Evolutionary conservation across 345 rosid species (phyloP).

Genomic region (Noccaea bulbosa): DNA sequence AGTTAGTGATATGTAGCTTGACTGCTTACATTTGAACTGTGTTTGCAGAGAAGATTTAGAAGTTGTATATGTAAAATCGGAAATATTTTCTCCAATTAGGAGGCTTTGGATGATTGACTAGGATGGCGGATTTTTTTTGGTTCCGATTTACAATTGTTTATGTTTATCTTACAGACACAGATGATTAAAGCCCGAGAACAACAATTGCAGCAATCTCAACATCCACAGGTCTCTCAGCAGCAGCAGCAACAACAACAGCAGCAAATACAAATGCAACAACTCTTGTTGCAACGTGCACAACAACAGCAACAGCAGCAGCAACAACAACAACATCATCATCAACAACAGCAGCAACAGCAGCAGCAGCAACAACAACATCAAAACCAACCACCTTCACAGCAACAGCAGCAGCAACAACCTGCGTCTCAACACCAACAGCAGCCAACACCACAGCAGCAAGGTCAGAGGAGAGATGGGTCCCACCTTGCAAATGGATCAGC

Average conservation of each 20-base stretch:
- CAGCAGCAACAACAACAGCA: slow-evolving; percentile 65
- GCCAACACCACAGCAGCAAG: slow-evolving; percentile 57
- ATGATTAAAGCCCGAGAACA: slow-evolving; percentile 75
- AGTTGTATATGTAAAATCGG: slow-evolving; percentile 5
- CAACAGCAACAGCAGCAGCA: slow-evolving; percentile 49
- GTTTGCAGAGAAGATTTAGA: background rate
- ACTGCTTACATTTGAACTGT: slow-evolving; percentile 5
- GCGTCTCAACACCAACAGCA: slow-evolving; percentile 66
- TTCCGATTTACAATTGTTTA: background rate
- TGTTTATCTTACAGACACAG: slow-evolving; percentile 55
- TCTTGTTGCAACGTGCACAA: slow-evolving; percentile 43
- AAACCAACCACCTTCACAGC: slow-evolving; percentile 56
- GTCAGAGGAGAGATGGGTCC: slow-evolving; percentile 78
- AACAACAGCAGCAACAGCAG: slow-evolving; percentile 47
- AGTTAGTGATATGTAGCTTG: slow-evolving; percentile 19
- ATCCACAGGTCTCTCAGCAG: slow-evolving; percentile 64
- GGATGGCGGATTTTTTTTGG: background rate
- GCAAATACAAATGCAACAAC: slow-evolving; percentile 51
- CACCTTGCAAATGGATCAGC: slow-evolving; percentile 80
- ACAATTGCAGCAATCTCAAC: slow-evolving; percentile 56
- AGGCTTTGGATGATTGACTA: background rate
- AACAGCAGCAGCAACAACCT: slow-evolving; percentile 52
- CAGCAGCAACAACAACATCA: slow-evolving; percentile 54
- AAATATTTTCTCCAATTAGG: background rate
- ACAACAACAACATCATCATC: slow-evolving; percentile 53